Evolutionary conservation across 805 yeast genomes (phyloP), one percentile per base, ranked within the genome.

Genomic region (Saccharomyces paradoxus): DNA sequence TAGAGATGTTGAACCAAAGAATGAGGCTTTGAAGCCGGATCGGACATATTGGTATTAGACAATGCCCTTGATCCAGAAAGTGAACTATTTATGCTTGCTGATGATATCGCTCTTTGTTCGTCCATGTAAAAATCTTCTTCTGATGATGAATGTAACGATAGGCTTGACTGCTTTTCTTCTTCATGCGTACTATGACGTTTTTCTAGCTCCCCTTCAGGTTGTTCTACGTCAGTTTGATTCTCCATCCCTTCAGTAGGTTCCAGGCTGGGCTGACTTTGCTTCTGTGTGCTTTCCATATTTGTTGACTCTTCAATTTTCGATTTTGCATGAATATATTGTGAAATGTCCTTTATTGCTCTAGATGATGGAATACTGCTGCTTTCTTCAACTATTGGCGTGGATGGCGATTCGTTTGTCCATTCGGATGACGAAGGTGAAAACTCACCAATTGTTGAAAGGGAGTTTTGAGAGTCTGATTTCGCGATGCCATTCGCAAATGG

Each of bases 1-100:
- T 83, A 84, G 65, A 83, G 72, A 24, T 76, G 77, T 49, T 76
- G 77, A 7, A 83, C 79, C 4, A 72, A 67, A 3, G 81, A 79
- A 59, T 78, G 81, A 29, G 73, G 59, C 27, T 58, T 53, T 22
- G 51, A 22, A 5, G 53, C 48, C 4, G 53, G 50, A 10, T 53
- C 29, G 22, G 30, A 31, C 37, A 49, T 51, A 44, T 55, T 46
- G 37, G 47, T 44, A 17, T 51, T 53, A 21, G 48, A 50, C 37
- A 41, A 50, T 30, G 50, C 54, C 41, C 58, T 62, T 9, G 58
- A 49, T 14, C 55, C 50, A 2, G 69, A 60, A 30, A 56, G 41
- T 3, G 62, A 56, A 41, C 68, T 67, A 24, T 60, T 63, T 21
- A 66, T 59, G 47, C 71, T 67, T 21, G 68, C 61, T 13, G 65